Percentiles rank a stretch among this genome's conserved stretches.
These are phyloP conservation scores for Citrullus colocynthis DNA, from an alignment of 306 rosid genomes.

Conservation along the genomic window DNA sequence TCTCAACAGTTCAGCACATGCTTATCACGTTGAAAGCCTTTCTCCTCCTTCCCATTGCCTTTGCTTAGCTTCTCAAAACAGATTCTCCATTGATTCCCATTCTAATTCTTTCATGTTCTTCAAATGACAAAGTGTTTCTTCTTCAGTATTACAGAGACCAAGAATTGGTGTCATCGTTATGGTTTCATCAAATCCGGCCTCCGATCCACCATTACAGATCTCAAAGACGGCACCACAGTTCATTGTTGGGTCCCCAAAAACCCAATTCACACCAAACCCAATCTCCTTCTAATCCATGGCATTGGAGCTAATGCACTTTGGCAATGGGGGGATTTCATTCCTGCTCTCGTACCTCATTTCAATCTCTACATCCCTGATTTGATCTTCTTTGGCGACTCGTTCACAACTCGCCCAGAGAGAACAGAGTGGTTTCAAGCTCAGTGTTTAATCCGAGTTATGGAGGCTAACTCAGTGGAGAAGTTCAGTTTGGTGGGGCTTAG, in stretches of 20 bases:
- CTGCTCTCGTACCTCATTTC: constrained; percentile 29
- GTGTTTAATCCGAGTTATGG: constrained; percentile 62
- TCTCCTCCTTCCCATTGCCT: background rate
- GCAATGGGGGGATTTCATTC: constrained; percentile 66
- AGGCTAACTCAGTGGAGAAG: constrained; percentile 32
- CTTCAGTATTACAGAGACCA: constrained; percentile 48
- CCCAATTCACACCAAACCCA: constrained; percentile 31
- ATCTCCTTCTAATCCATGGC: constrained; percentile 76
- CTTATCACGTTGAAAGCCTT: background rate
- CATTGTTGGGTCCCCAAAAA: constrained; percentile 78
- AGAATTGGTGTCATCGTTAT: constrained; percentile 40
- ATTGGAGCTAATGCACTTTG: constrained; percentile 66
- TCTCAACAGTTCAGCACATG: background rate
- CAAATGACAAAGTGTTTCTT: constrained; percentile 39
- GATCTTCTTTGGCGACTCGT: constrained; percentile 63
- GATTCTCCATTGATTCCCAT: background rate
- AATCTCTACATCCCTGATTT: constrained; percentile 84
- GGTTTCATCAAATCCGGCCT: constrained; percentile 51
- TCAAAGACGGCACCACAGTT: constrained; percentile 55
- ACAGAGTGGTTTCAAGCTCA: constrained; percentile 61
- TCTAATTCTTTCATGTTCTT: background rate
- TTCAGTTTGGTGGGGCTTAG: constrained; percentile 64
- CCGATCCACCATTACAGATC: constrained; percentile 38
- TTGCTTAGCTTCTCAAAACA: background rate
- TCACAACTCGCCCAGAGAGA: constrained; percentile 47